A percentile compares a stretch with the other conserved stretches of the same genome.
phyloP scores from a whole-genome alignment of 179 eudicot genomes.

The Amaranthus tricolor region DNA sequence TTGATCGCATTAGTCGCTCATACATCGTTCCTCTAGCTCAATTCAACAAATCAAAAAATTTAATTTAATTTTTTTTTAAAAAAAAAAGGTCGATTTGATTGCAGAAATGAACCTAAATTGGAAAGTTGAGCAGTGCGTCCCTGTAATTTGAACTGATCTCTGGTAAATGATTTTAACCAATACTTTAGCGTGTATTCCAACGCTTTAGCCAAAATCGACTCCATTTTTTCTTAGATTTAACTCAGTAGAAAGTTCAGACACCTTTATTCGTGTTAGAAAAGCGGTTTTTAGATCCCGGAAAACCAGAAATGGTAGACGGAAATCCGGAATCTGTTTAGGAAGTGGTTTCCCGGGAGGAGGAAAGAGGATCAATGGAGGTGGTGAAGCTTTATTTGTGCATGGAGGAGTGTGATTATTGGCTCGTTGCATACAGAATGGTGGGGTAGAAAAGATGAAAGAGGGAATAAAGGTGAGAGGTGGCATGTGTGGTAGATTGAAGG shows the following conservation, averaged over 20 bases:
- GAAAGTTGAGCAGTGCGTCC: slow-evolving; percentile 95
- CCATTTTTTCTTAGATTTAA: slow-evolving; percentile 40
- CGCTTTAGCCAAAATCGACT: slow-evolving; percentile 89
- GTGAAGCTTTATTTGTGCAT: background rate
- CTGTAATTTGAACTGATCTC: slow-evolving; percentile 98
- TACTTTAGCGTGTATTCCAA: slow-evolving; percentile 91
- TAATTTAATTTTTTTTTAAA: background rate
- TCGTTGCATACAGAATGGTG: background rate
- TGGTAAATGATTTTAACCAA: slow-evolving; percentile 87
- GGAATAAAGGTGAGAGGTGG: slow-evolving; percentile 1
- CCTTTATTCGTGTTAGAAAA: background rate
- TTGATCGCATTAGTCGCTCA: slow-evolving; percentile 11
- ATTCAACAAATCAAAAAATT: slow-evolving; percentile 12
- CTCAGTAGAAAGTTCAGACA: background rate
- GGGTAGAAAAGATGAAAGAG: slow-evolving; percentile 11
- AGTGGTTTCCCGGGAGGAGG: slow-evolving; percentile 8
- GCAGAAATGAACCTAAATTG: slow-evolving; percentile 55
- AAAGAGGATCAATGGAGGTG: background rate
- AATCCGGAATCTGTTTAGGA: slow-evolving; percentile 24
- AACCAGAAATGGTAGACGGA: background rate
- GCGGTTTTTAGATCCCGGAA: slow-evolving; percentile 3
- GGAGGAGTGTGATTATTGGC: slow-evolving; percentile 4
- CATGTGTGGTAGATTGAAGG: slow-evolving; percentile 13
- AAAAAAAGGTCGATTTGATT: too few relatives aligned
- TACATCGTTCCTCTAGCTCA: slow-evolving; percentile 2